Conservation (phyloP, 2,329 filamentous ascomycete species). For the Fusarium verticillioides region DNA sequence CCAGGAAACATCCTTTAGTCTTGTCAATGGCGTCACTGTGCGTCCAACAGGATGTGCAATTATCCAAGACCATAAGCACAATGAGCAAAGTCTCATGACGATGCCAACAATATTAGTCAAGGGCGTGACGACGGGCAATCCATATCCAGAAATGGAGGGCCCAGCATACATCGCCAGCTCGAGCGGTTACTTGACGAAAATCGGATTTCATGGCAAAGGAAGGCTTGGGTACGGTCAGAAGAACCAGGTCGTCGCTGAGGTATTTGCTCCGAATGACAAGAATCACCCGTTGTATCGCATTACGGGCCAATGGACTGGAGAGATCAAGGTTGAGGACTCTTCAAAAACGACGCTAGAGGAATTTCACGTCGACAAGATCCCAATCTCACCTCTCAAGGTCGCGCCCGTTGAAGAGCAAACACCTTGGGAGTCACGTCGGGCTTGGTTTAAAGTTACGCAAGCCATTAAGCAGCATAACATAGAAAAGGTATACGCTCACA, state of each 20-base stretch:
- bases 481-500: conserved; percentile 75
- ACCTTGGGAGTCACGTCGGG: conserved; percentile 80
- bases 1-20: conserved; percentile 19
- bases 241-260: conserved; percentile 12
- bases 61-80: conserved; percentile 9
- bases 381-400: background rate
- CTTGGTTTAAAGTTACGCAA: conserved; percentile 80
- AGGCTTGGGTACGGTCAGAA: conserved; percentile 9
- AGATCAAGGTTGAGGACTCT: background rate
- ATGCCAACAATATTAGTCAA: conserved; percentile 25
- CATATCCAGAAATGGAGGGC: conserved; percentile 14
- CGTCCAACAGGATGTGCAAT: conserved; percentile 17
- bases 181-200: conserved; percentile 15
- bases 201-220: conserved; percentile 11
- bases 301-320: background rate
- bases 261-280: conserved; percentile 1
- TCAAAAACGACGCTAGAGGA: background rate
- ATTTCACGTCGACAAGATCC: conserved; percentile 11
- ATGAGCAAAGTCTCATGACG: conserved; percentile 15
- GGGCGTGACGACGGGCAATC: conserved; percentile 2
- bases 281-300: conserved; percentile 9
- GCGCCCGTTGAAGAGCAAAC: conserved; percentile 73
- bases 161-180: conserved; percentile 19
- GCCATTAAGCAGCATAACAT: conserved; percentile 79
- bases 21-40: conserved; percentile 11